Evolutionary conservation across 805 yeast species (phyloP).

Genomic region (Grigorovia jiainica): DNA sequence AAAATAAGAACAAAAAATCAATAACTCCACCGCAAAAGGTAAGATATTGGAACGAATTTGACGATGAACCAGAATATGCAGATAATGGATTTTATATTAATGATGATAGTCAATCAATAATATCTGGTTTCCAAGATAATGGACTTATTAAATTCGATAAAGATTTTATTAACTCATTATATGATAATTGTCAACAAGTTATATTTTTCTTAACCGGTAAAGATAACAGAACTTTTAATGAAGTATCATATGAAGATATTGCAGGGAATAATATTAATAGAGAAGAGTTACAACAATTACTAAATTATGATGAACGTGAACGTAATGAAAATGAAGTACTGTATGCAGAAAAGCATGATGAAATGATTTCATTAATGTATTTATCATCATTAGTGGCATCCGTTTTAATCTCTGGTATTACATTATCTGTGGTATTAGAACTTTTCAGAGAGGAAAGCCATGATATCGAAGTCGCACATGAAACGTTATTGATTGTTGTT

Average conservation of each 20-base stretch:
- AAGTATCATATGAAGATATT: slow-evolving; percentile 1
- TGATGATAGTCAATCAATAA: slow-evolving; percentile 4
- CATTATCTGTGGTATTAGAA: slow-evolving; percentile 20
- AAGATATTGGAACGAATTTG: slow-evolving; percentile 30
- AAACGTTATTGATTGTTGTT: slow-evolving; percentile 10
- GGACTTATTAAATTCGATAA: slow-evolving; percentile 21
- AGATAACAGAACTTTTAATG: background rate
- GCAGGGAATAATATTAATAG: background rate
- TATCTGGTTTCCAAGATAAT: slow-evolving; percentile 1
- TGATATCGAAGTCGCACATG: slow-evolving; percentile 14
- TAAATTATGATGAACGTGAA: slow-evolving; percentile 12
- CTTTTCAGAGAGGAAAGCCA: slow-evolving; percentile 17
- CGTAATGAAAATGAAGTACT: slow-evolving; percentile 17
- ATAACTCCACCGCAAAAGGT: slow-evolving; percentile 1
- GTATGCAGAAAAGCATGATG: slow-evolving; percentile 26
- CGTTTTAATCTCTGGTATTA: slow-evolving; percentile 20
- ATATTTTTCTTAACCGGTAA: slow-evolving; percentile 4
- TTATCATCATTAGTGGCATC: slow-evolving; percentile 18
- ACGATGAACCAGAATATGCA: slow-evolving; percentile 14
- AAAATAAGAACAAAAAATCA: background rate
- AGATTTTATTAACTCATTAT: slow-evolving; percentile 17
- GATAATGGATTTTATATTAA: slow-evolving; percentile 6
- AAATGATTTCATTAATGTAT: slow-evolving; percentile 24
- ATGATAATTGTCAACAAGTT: slow-evolving; percentile 12
- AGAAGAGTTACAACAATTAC: slow-evolving; percentile 14